A percentile compares a stretch with the other conserved stretches of the same genome.
Conservation (phyloP, 495 filamentous ascomycete genomes). For the Copromyces sp. region DNA sequence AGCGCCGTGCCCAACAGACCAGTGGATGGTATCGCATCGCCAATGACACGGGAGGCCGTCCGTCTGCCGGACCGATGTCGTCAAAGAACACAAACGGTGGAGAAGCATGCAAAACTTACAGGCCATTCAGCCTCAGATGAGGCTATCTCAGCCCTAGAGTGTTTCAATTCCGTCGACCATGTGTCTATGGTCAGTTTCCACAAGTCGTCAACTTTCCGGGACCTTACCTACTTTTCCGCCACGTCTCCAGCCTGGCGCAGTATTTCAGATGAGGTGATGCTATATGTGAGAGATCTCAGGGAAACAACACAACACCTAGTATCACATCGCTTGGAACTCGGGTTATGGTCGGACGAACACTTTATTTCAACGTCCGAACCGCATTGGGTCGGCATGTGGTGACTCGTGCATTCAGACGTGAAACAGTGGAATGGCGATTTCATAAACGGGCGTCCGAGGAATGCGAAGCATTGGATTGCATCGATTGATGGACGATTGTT, state of each 20-base stretch:
- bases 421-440: background rate
- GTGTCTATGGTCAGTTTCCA: background rate
- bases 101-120: background rate
- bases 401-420: background rate
- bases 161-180: background rate
- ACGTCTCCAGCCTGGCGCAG: background rate
- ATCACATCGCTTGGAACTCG: background rate
- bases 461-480: background rate
- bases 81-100: background rate
- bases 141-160: background rate
- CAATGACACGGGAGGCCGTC: background rate
- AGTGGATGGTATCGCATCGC: background rate
- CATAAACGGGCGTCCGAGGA: background rate
- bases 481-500: background rate
- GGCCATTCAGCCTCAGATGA: background rate
- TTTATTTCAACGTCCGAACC: background rate
- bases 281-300: background rate
- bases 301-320: background rate
- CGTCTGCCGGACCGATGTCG: background rate
- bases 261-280: background rate
- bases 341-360: background rate
- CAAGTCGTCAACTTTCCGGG: background rate
- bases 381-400: background rate
- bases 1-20: background rate
- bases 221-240: background rate